phyloP scores from a whole-genome alignment of 2,329 filamentous ascomycete species.

The Sporothrix dimorphospora region DNA sequence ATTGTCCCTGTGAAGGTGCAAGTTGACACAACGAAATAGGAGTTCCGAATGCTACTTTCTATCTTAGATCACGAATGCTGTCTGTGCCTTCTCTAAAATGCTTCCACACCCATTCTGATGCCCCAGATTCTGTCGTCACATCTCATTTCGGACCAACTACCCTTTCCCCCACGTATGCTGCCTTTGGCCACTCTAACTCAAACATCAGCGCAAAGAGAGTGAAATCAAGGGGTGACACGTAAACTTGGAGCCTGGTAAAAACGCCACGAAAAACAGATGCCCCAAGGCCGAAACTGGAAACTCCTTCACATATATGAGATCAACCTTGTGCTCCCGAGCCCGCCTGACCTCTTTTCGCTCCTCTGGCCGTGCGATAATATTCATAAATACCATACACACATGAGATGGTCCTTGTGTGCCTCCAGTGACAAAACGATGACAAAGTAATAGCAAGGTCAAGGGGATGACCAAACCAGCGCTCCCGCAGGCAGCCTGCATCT shows the following conservation, averaged over 20 bases:
- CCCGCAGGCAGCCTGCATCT: not conserved
- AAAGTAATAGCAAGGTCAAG: constrained; percentile 1
- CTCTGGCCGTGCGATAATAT: not conserved
- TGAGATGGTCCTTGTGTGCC: not conserved
- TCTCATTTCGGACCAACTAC: not conserved
- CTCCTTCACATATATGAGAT: not conserved
- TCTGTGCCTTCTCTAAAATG: not conserved
- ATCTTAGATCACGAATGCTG: not conserved
- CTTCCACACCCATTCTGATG: not conserved
- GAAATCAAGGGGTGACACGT: not conserved
- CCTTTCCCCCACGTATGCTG: not conserved
- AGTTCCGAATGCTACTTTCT: not conserved
- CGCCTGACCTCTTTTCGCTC: not conserved
- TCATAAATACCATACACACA: not conserved
- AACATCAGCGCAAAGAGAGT: not conserved
- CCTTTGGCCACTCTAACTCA: constrained; percentile 7
- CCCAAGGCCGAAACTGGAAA: not conserved
- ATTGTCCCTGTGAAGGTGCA: too few species aligned
- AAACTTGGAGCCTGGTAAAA: not conserved
- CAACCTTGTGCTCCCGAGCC: not conserved
- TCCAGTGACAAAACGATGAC: not conserved
- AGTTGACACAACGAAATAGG: not conserved
- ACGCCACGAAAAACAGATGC: not conserved
- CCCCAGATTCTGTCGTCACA: not conserved
- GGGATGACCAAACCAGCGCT: not conserved